phyloP scores from a whole-genome alignment of 192 early-diverging fungal genomes.

The Coemansia sp. region DNA sequence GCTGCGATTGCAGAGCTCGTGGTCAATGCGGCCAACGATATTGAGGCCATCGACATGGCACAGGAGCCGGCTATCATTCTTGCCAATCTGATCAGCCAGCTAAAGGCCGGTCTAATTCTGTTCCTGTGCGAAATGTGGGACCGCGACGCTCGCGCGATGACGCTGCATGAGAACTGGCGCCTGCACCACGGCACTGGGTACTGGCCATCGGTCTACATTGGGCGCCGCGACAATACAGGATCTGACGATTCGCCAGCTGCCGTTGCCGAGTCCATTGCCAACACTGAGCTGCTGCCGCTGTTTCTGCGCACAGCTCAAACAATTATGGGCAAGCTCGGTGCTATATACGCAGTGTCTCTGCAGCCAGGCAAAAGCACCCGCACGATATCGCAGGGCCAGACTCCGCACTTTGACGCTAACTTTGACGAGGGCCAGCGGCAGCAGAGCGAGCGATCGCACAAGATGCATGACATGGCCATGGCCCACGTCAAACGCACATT shows the following conservation, averaged over 20 bases:
- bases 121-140: conserved; percentile 74
- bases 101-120: conserved; percentile 72
- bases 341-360: conserved; percentile 39
- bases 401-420: conserved; percentile 43
- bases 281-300: conserved; percentile 48
- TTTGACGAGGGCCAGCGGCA: conserved; percentile 45
- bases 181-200: conserved; percentile 48
- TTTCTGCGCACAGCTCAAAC: conserved; percentile 47
- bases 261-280: conserved; percentile 41
- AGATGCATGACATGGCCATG: conserved; percentile 51
- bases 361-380: conserved; percentile 47
- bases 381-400: conserved; percentile 36
- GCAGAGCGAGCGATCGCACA: conserved; percentile 54
- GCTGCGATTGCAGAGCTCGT: conserved; percentile 71
- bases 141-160: conserved; percentile 57
- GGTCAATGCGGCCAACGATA: conserved; percentile 73
- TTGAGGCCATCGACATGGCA: conserved; percentile 69
- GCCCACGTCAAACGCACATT: conserved; percentile 61
- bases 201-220: conserved; percentile 46
- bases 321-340: conserved; percentile 33
- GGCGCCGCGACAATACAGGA: conserved; percentile 25
- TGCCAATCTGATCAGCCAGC: conserved; percentile 64
- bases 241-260: conserved; percentile 24
- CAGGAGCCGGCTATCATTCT: conserved; percentile 68
- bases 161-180: conserved; percentile 48